Base-by-base conservation (phyloP, 768 basidiomycete species). In the Boletus edulis region DNA sequence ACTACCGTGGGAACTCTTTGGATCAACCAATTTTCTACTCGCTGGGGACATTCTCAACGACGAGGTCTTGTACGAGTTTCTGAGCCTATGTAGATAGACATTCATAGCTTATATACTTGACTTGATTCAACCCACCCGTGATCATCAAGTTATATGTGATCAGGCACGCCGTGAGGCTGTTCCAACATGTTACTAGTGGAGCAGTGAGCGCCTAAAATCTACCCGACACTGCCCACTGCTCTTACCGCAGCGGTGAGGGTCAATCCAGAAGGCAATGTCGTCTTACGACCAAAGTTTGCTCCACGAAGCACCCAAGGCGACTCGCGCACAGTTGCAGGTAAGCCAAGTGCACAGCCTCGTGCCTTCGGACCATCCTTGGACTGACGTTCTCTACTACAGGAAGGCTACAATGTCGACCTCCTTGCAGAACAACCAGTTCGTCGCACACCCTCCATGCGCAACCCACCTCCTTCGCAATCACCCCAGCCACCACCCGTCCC, bases 341-440 rank as follows among this genome's bases (percentile, higher is more conserved):
- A 38, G 71, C 52, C 46, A 67, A 71, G 18, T n/a, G 61, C 58
- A 68, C 52, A 49, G 57, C 62, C 62, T 46, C 37, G 27, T 22
- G 18, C n/a, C 35, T 31, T 39, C 20, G 18, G 12, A 1, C 12
- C 32, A 20, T 6, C 29, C 14, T 8, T 13, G 8, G n/a, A 39
- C 49, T 35, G 39, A 51, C 42, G 15, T 29, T 20, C 20, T 2
- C 20, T 27, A 18, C 15, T 4, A 10, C 35, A 84, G 82, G 77
- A 78, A 71, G 81, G 83, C 2, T 84, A 84, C 68, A 77, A 77
- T 51, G 73, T 81, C 52, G 77, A 80, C 60, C 62, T 83, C 17
- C 68, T 78, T 37, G 34, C 34, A 35, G 61, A 71, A 15, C 60
- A 63, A 34, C 58, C 52, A 29, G 62, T 61, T 32, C 60, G 63